Evolutionary conservation across 768 basidiomycete genomes (phyloP).

Genomic region (Phanerochaete sordida): DNA sequence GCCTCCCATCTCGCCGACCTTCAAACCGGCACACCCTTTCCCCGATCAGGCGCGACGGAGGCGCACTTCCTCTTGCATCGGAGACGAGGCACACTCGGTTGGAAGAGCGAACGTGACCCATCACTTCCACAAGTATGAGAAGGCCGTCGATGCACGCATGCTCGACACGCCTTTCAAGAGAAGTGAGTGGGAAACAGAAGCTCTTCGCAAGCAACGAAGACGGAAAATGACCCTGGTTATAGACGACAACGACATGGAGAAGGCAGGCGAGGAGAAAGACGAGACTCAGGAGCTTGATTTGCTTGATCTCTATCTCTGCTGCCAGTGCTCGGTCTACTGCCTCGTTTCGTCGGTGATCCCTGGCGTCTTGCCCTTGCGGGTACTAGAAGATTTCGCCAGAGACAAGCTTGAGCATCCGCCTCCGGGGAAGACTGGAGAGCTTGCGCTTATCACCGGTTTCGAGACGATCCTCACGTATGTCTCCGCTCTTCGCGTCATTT

Average conservation of each 20-base stretch:
- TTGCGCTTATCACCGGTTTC: constrained; percentile 51
- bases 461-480: constrained; percentile 69
- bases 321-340: constrained; percentile 77
- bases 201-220: constrained; percentile 49
- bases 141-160: constrained; percentile 65
- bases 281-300: constrained; percentile 50
- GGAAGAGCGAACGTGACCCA: constrained; percentile 59
- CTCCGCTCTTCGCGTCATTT: not conserved
- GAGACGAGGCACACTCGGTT: constrained; percentile 43
- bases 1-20: constrained; percentile 60
- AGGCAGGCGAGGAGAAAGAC: constrained; percentile 24
- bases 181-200: constrained; percentile 54
- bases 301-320: constrained; percentile 79
- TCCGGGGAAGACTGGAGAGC: constrained; percentile 49
- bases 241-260: constrained; percentile 22
- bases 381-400: constrained; percentile 57
- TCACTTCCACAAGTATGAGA: constrained; percentile 76
- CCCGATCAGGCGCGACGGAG: constrained; percentile 53
- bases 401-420: constrained; percentile 61
- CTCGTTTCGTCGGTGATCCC: constrained; percentile 68
- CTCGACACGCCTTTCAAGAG: constrained; percentile 59
- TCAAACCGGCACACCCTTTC: constrained; percentile 38
- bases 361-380: constrained; percentile 63
- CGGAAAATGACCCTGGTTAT: constrained; percentile 40
- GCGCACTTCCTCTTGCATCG: constrained; percentile 49